Conservation (phyloP, 192 early-diverging fungal species). For the Allomyces javanicus region DNA sequence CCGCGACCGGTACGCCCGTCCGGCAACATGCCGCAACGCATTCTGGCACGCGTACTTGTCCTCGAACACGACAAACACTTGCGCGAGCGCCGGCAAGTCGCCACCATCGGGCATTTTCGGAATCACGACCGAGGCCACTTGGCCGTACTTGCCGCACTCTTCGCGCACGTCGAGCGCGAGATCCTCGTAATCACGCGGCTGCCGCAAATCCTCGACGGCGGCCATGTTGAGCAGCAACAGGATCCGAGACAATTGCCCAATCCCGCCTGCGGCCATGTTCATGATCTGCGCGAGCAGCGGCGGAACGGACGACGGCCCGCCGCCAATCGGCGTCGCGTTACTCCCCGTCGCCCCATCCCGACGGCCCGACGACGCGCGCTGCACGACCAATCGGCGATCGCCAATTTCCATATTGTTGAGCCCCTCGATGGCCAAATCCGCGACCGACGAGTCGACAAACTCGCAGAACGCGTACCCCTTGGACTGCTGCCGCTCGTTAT, state of each 20-base stretch:
- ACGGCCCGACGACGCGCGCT: conserved; percentile 51
- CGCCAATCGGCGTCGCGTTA: conserved; percentile 6
- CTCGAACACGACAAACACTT: not conserved
- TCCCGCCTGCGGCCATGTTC: conserved; percentile 22
- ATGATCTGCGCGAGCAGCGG: not conserved
- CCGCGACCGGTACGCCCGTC: not conserved
- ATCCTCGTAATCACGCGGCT: conserved; percentile 75
- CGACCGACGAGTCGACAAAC: conserved; percentile 66
- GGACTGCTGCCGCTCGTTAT: conserved; percentile 46
- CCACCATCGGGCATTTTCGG: conserved; percentile 25
- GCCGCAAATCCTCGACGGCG: conserved; percentile 54
- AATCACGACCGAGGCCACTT: conserved; percentile 58
- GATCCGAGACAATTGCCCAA: conserved; percentile 50
- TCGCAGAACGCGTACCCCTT: conserved; percentile 96
- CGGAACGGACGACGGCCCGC: conserved; percentile 7
- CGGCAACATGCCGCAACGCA: not conserved
- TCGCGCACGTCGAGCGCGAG: conserved; percentile 49
- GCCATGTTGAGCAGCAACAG: conserved; percentile 93
- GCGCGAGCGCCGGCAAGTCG: not conserved
- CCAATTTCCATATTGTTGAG: conserved; percentile 90
- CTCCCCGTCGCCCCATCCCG: conserved; percentile 2
- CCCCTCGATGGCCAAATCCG: conserved; percentile 84
- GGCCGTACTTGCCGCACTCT: conserved; percentile 74
- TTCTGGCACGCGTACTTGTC: not conserved
- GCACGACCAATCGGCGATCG: conserved; percentile 81